Evolutionary conservation across 139 green algal species (phyloP).

Genomic region (Chlorella sp.): DNA sequence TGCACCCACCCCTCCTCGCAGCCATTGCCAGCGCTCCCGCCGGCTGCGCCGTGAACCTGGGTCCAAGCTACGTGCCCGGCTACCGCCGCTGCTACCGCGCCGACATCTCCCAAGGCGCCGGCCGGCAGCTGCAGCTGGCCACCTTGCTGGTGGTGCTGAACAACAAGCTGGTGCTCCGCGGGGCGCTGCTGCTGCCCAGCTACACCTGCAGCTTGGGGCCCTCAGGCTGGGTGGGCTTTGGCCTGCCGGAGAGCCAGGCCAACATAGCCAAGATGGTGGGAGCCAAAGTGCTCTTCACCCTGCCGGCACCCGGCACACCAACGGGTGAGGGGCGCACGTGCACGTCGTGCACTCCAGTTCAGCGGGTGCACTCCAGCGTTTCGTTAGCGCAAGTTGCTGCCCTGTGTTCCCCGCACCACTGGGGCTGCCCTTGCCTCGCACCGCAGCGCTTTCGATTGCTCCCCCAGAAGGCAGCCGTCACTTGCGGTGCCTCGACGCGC

Average conservation of each 20-base stretch:
- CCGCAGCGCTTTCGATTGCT: no score
- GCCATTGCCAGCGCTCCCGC: not conserved
- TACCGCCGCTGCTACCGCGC: slow-evolving; percentile 11
- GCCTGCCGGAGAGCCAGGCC: not conserved
- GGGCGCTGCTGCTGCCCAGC: slow-evolving; percentile 1
- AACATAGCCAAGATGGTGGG: not conserved
- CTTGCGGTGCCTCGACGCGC: no score
- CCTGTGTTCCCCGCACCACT: no score
- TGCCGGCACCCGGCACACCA: not conserved
- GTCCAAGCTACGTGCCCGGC: not conserved
- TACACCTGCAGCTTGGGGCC: not conserved
- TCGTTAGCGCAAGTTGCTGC: no score
- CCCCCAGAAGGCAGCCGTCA: no score
- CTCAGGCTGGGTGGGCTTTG: not conserved
- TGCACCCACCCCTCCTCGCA: not conserved
- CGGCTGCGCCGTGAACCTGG: slow-evolving; percentile 17
- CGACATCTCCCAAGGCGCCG: not conserved
- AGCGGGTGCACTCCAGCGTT: no score
- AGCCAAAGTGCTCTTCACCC: not conserved
- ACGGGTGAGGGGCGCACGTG: not conserved
- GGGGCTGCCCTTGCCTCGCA: no score
- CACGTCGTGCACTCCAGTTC: no score
- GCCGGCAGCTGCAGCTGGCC: slow-evolving; percentile 8
- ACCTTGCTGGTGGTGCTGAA: not conserved
- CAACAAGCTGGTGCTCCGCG: not conserved